Evolutionary conservation across 75 land plant species (phyloP), one percentile per base, ranked within the genome.

Genomic region (Pinus tabuliformis): DNA sequence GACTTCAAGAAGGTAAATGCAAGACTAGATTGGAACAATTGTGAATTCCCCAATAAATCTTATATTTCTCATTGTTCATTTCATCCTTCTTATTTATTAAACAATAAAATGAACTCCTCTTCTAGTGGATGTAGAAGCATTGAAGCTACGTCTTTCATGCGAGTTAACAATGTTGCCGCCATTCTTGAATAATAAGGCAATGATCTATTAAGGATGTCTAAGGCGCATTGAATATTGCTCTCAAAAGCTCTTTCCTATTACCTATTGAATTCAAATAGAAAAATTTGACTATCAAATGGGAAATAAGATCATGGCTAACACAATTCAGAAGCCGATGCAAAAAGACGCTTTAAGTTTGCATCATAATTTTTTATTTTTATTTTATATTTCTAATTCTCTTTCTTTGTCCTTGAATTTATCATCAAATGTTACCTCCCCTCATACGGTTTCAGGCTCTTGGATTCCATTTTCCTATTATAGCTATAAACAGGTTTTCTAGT

Each of bases 261-360:
- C 93, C 75, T 78, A 94, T 97, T 75, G 99, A 93, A 80, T 97
- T 97, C 62, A 97, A 73, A 76, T 97, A 97, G 79, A 98, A 97
- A 77, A 97, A 97, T 63, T 97, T 98, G 24, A 97, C 98, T 77
- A 95, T 92, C 61, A 97, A 79, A 58, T 97, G 99, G 79, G 94
- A 98, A 78, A 97, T 97, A 71, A 97, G 88, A 78, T 94, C 99
- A 76, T 98, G 99, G 87, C 99, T 97, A 20, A 97, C 95, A 81
- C 87, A 92, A 68, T 93, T 93, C 30, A 95, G 99, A 75, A 97
- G 95, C 65, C 99, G 82, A 77, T 94, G 99, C 58, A 97, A 71
- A 17, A 97, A 72, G 72, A 81, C 88, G 78, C n/a, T 97, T 98
- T 73, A 97, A 81, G 74, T 77, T 97, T 61, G 95, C 79, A 26